Evolutionary conservation across 2,329 filamentous ascomycete species (phyloP).

Genomic region (Stachybotrys echinatus): DNA sequence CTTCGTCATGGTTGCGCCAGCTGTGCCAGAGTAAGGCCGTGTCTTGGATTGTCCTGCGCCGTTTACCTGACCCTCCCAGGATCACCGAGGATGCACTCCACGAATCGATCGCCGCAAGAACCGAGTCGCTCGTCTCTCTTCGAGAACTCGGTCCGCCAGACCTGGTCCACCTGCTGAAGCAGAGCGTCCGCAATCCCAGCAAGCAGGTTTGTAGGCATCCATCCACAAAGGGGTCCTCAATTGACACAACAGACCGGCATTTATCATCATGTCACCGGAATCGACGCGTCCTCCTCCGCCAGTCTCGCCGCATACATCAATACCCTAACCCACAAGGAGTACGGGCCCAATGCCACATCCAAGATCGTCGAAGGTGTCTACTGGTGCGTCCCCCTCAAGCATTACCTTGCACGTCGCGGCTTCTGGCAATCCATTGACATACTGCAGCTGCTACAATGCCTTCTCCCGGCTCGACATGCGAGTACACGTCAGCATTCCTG

Average conservation of each 20-base stretch:
- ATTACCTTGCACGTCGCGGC: too few species aligned
- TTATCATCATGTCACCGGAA: slow-evolving; percentile 96
- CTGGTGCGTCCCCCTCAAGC: slow-evolving; percentile 71
- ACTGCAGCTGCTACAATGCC: slow-evolving; percentile 83
- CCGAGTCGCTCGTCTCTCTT: slow-evolving; percentile 77
- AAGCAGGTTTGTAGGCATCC: slow-evolving; percentile 42
- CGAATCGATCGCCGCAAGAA: slow-evolving; percentile 86
- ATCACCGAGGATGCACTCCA: slow-evolving; percentile 91
- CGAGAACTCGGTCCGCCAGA: slow-evolving; percentile 95
- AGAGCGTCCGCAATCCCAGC: slow-evolving; percentile 49
- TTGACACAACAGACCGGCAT: slow-evolving; percentile 64
- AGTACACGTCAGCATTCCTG: slow-evolving; percentile 94
- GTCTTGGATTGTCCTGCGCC: slow-evolving; percentile 2
- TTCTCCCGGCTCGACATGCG: slow-evolving; percentile 98
- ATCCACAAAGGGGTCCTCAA: background rate
- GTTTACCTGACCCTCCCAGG: slow-evolving; percentile 40
- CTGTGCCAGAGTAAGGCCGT: slow-evolving; percentile 64
- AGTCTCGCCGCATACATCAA: slow-evolving; percentile 98
- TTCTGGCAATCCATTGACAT: slow-evolving; percentile 3
- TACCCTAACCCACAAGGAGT: slow-evolving; percentile 85
- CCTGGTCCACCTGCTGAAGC: slow-evolving; percentile 89
- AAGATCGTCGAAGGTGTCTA: slow-evolving; percentile 94
- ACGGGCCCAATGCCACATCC: slow-evolving; percentile 62
- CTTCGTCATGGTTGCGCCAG: slow-evolving; percentile 64
- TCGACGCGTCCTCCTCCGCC: slow-evolving; percentile 95